Conservation (phyloP, 106 monocot genomes). For the Triglochin maritima region DNA sequence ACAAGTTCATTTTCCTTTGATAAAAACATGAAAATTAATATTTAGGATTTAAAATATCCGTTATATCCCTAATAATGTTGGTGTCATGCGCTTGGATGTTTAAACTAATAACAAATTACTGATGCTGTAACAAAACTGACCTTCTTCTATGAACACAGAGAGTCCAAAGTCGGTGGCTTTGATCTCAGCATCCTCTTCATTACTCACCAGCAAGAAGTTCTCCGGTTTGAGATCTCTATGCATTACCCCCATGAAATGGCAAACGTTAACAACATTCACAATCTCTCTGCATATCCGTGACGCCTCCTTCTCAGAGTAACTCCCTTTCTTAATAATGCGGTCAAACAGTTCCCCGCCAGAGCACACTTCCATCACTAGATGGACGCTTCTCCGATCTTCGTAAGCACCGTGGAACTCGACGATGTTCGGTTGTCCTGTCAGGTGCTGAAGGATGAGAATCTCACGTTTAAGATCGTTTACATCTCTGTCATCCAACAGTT, state of each 20-base stretch:
- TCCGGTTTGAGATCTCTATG: too few relatives aligned
- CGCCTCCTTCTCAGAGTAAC: constrained; percentile 21
- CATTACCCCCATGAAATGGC: constrained; percentile 27
- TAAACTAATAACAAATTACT: too few relatives aligned
- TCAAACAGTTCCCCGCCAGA: constrained; percentile 24
- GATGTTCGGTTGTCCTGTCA: constrained; percentile 19
- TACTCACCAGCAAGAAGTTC: constrained; percentile 15
- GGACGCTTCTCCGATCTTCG: constrained; percentile 7
- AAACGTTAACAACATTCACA: constrained; percentile 21
- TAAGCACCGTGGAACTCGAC: constrained; percentile 25
- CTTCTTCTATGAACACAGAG: constrained; percentile 28
- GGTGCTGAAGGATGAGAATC: constrained; percentile 16
- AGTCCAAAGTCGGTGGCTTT: constrained; percentile 25
- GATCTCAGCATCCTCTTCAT: constrained; percentile 12
- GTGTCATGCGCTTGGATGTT: too few relatives aligned
- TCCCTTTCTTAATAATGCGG: constrained; percentile 14
- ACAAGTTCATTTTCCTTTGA: too few relatives aligned
- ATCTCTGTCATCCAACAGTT: constrained; percentile 7
- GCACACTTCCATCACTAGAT: constrained; percentile 26
- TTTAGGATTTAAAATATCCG: too few relatives aligned
- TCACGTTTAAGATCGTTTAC: constrained; percentile 9
- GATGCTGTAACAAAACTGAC: too few relatives aligned
- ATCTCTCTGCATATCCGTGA: constrained; percentile 16
- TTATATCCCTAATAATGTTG: too few relatives aligned
- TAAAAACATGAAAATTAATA: too few relatives aligned